Evolutionary conservation across 2,329 filamentous ascomycete species (phyloP).

Genomic region (Talaromyces sp.): DNA sequence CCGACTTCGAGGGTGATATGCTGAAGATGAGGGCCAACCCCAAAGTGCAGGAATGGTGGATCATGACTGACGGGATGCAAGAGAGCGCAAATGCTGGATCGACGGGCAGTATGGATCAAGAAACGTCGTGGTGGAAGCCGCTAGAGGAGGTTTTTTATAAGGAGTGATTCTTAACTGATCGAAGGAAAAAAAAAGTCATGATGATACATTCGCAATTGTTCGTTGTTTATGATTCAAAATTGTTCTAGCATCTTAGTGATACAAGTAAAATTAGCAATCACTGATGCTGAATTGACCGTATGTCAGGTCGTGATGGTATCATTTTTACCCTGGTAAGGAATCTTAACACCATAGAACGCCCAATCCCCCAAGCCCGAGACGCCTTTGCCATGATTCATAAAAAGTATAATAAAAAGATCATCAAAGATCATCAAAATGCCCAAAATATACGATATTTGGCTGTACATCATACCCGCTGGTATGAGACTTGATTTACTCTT

Average conservation of each 20-base stretch:
- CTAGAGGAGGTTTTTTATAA: slow-evolving; percentile 31
- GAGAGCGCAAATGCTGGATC: slow-evolving; percentile 28
- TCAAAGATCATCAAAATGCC: background rate
- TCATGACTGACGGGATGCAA: slow-evolving; percentile 68
- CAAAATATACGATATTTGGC: background rate
- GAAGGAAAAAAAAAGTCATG: background rate
- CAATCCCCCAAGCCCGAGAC: background rate
- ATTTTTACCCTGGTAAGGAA: background rate
- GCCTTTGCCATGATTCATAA: background rate
- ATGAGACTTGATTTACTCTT: slow-evolving; percentile 18
- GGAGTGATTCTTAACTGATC: slow-evolving; percentile 9
- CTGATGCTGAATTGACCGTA: background rate
- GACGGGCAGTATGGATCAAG: slow-evolving; percentile 24
- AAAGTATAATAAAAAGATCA: background rate
- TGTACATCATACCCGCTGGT: background rate
- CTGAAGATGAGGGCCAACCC: slow-evolving; percentile 65
- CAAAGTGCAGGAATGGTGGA: slow-evolving; percentile 73
- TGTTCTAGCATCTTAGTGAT: background rate
- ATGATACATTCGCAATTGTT: background rate
- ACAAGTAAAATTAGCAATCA: background rate
- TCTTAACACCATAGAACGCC: background rate
- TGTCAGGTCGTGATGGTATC: background rate
- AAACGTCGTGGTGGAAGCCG: slow-evolving; percentile 31
- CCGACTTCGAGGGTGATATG: slow-evolving; percentile 69
- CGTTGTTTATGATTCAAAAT: background rate